Percentiles rank a stretch among this genome's conserved stretches.
Conservation (phyloP, 352 stramenopile species). For the Phytophthora quininea region DNA sequence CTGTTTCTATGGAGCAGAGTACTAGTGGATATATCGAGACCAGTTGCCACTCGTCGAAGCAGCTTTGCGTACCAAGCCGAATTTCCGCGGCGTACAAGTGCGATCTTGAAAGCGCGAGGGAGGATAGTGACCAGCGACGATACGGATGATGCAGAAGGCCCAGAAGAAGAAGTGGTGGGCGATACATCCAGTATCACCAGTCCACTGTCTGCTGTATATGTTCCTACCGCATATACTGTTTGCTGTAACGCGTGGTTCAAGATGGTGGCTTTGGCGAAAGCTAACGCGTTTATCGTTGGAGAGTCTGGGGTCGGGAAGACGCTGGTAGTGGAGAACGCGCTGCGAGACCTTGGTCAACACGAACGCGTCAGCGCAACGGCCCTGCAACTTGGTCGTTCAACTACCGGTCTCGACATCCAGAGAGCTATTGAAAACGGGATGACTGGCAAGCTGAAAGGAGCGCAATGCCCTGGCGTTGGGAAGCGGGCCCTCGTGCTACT, state of each 20-base stretch:
- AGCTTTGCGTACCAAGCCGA: slow-evolving; percentile 33
- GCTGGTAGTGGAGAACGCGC: slow-evolving; percentile 41
- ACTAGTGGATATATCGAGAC: slow-evolving; percentile 3
- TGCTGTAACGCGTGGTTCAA: slow-evolving; percentile 44
- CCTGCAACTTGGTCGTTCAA: slow-evolving; percentile 40
- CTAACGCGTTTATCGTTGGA: slow-evolving; percentile 56
- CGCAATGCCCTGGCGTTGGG: slow-evolving; percentile 57
- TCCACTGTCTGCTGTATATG: slow-evolving; percentile 45
- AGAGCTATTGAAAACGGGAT: slow-evolving; percentile 44
- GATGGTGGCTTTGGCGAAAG: slow-evolving; percentile 43
- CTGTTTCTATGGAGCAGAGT: slow-evolving; percentile 41
- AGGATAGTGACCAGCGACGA: slow-evolving; percentile 29
- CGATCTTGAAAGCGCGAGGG: slow-evolving; percentile 32
- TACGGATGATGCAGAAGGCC: slow-evolving; percentile 19
- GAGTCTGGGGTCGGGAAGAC: slow-evolving; percentile 62
- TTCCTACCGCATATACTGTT: slow-evolving; percentile 48
- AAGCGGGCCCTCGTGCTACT: slow-evolving; percentile 50
- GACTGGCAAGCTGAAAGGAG: slow-evolving; percentile 57
- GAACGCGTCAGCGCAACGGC: slow-evolving; percentile 40
- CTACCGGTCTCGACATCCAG: slow-evolving; percentile 41
- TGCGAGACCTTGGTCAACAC: slow-evolving; percentile 38
- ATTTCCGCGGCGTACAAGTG: slow-evolving; percentile 35
- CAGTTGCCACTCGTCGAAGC: slow-evolving; percentile 16
- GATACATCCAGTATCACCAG: slow-evolving; percentile 32
- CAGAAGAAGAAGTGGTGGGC: slow-evolving; percentile 22